Evolutionary conservation across 75 land plant species (phyloP).

Genomic region (Adiantum capillusveneris): DNA sequence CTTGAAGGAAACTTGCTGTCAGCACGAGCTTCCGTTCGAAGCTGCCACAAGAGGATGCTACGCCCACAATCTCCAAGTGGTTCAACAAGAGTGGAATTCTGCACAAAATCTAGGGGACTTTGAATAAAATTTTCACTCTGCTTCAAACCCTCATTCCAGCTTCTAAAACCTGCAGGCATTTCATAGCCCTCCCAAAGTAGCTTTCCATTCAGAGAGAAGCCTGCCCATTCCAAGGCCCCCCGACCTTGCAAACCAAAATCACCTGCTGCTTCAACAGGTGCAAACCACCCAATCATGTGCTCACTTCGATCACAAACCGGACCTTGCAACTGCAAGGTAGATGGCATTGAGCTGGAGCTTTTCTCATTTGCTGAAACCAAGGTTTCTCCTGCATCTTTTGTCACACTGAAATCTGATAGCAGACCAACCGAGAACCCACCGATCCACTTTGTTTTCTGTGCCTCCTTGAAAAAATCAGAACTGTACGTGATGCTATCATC

Average conservation of each 20-base stretch:
- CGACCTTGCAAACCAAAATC: no score
- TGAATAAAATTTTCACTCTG: conserved; percentile 26
- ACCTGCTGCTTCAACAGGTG: conserved; percentile 11
- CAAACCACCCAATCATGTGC: conserved; percentile 69
- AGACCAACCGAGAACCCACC: conserved; percentile 80
- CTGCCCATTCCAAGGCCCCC: conserved; percentile 67
- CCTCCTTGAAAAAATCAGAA: conserved; percentile 74
- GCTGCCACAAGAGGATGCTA: conserved; percentile 82
- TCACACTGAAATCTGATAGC: conserved; percentile 35
- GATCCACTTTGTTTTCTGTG: conserved; percentile 73
- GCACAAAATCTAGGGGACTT: conserved; percentile 49
- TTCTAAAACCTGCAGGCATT: conserved; percentile 60
- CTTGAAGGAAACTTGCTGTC: conserved; percentile 86
- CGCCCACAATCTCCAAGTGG: conserved; percentile 85
- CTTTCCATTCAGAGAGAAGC: conserved; percentile 73
- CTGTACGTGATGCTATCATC: conserved; percentile 91
- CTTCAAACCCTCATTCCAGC: conserved; percentile 32
- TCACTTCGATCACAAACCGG: conserved; percentile 76
- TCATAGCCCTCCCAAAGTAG: conserved; percentile 62
- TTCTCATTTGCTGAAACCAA: neutral
- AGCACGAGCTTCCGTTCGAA: conserved; percentile 77
- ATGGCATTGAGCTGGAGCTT: no score
- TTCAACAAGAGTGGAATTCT: conserved; percentile 52
- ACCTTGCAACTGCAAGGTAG: conserved; percentile 55
- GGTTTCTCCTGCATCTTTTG: neutral